phyloP scores from a whole-genome alignment of 164 flowering plant species.

The Annona cherimola region DNA sequence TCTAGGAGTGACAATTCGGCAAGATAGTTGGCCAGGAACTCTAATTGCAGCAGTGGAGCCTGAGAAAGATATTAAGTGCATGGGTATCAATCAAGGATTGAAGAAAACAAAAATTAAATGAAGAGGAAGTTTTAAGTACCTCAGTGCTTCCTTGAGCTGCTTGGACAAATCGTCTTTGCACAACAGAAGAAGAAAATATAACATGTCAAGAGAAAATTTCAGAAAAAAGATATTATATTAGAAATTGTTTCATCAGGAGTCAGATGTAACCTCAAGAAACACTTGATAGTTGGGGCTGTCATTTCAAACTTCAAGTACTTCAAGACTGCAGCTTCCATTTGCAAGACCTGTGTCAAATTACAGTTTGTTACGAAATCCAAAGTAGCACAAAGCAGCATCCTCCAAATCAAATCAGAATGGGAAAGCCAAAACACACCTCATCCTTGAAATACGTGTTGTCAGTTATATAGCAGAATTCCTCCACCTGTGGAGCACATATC shows the following conservation, averaged over 20 bases:
- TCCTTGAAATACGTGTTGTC: conserved; percentile 93
- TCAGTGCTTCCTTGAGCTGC: conserved; percentile 74
- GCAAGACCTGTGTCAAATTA: conserved; percentile 50
- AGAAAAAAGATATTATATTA: not conserved
- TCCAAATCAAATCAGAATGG: not conserved
- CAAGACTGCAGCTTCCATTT: conserved; percentile 90
- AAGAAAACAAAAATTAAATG: not conserved
- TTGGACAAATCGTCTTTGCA: conserved; percentile 71
- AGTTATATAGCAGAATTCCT: conserved; percentile 95
- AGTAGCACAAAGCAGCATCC: not conserved
- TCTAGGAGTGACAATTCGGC: conserved; percentile 91
- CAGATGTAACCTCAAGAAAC: conserved; percentile 66
- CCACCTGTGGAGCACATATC: conserved; percentile 97
- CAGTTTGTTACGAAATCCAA: not conserved
- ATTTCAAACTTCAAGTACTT: conserved; percentile 87
- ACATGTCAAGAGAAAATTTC: conserved; percentile 3
- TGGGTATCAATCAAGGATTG: not conserved
- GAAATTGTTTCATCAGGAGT: not conserved
- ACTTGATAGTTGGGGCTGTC: conserved; percentile 88
- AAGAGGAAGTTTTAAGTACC: conserved; percentile 29
- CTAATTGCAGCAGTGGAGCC: conserved; percentile 67
- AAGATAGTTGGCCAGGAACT: conserved; percentile 76
- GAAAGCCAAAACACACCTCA: conserved; percentile 45
- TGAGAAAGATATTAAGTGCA: conserved; percentile 15
- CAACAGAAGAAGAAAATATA: not conserved